A percentile compares a stretch with the other conserved stretches of the same genome.
Evolutionary conservation across 1,139 yeast species (phyloP).

Genomic region (Yamadazyma buinensis): DNA sequence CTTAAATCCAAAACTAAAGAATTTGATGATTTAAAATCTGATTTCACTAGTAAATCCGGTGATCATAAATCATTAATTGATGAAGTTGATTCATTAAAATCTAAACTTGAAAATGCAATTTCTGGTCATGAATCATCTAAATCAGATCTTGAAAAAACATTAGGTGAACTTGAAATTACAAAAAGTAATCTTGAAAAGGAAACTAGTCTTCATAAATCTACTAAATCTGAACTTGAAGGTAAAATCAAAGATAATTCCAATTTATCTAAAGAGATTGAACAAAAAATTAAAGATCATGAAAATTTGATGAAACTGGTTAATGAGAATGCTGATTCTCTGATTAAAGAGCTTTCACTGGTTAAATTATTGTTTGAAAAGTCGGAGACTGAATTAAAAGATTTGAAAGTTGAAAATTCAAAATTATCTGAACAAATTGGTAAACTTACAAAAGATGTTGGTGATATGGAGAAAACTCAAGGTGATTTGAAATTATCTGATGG

Average conservation of each 20-base stretch:
- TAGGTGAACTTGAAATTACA: neutral
- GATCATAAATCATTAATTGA: neutral
- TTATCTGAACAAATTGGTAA: neutral
- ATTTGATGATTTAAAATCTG: too few relatives aligned
- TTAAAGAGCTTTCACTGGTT: constrained; percentile 3
- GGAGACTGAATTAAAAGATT: constrained; percentile 1
- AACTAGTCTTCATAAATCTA: neutral
- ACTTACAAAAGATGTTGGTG: constrained; percentile 14
- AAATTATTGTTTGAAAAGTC: constrained; percentile 3
- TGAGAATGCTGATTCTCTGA: neutral
- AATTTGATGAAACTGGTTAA: neutral
- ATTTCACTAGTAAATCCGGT: too few relatives aligned
- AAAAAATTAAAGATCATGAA: neutral
- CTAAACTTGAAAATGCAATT: neutral
- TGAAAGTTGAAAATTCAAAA: constrained; percentile 3
- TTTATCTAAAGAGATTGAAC: neutral
- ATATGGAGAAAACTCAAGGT: constrained; percentile 12
- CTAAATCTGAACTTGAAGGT: neutral
- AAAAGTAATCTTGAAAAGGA: neutral
- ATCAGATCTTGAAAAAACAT: neutral
- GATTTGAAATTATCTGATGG: constrained; percentile 17
- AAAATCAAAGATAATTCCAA: neutral
- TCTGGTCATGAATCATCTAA: neutral
- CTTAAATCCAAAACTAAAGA: too few relatives aligned
- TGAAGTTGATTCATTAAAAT: neutral